phyloP scores from a whole-genome alignment of 345 rosid genomes.

The Acer campestre region DNA sequence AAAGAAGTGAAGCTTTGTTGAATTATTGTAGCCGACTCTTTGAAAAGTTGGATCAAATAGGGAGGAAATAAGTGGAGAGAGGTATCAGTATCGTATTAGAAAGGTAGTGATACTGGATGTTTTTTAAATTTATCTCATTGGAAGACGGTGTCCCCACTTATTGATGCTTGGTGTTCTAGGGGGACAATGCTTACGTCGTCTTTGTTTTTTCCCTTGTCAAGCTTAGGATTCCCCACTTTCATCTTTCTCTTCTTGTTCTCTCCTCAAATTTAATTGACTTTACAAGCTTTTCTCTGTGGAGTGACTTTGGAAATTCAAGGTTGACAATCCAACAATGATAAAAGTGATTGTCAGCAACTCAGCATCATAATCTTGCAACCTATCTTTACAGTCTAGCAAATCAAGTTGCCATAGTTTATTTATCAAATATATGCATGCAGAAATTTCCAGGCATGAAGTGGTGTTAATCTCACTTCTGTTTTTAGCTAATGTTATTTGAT shows the following conservation, averaged over 20 bases:
- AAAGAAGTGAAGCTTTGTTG: conserved; percentile 18
- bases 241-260: conserved; percentile 26
- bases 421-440: neutral
- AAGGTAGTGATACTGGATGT: conserved; percentile 19
- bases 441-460: neutral
- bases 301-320: conserved; percentile 23
- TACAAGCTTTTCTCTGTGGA: conserved; percentile 28
- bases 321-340: conserved; percentile 28
- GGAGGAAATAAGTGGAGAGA: conserved; percentile 37
- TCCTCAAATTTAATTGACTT: conserved; percentile 42
- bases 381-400: conserved; percentile 22
- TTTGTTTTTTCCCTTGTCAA: conserved; percentile 40
- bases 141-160: conserved; percentile 42
- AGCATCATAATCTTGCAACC: conserved; percentile 24
- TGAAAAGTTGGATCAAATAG: conserved; percentile 35
- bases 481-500: neutral
- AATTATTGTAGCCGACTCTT: conserved; percentile 29
- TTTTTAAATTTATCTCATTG: conserved; percentile 26
- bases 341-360: conserved; percentile 30
- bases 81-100: conserved; percentile 22
- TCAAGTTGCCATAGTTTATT: neutral
- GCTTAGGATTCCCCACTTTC: conserved; percentile 66
- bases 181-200: conserved; percentile 53
- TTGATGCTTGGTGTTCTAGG: conserved; percentile 43
- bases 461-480: neutral